phyloP scores from a whole-genome alignment of 805 yeast species.

The Dipodascopsis tothii region DNA sequence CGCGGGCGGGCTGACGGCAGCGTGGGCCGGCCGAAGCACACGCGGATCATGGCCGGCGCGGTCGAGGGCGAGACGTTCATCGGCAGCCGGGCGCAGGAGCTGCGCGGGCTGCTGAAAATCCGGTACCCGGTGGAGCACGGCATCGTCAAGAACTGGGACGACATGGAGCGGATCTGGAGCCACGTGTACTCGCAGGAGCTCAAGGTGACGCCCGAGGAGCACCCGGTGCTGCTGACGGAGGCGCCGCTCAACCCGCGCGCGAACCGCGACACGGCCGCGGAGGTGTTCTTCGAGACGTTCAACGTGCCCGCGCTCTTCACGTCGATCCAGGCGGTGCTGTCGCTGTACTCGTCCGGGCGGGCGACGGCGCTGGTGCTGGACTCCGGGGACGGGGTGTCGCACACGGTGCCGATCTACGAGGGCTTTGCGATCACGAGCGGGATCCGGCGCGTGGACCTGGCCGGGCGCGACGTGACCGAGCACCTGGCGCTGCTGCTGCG shows the following conservation, averaged over 20 bases:
- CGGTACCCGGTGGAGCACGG: slow-evolving; percentile 76
- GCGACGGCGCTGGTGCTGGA: slow-evolving; percentile 88
- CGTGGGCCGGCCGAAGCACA: slow-evolving; percentile 78
- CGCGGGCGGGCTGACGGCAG: slow-evolving; percentile 6
- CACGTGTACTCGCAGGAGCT: slow-evolving; percentile 54
- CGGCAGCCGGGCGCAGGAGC: slow-evolving; percentile 61
- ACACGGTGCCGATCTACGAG: slow-evolving; percentile 80
- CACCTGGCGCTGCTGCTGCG: slow-evolving; percentile 63
- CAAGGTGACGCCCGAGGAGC: slow-evolving; percentile 51
- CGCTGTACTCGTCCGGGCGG: slow-evolving; percentile 80
- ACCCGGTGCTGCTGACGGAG: slow-evolving; percentile 81
- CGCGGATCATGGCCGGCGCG: slow-evolving; percentile 71
- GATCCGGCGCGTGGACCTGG: slow-evolving; percentile 66
- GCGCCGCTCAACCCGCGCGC: slow-evolving; percentile 71
- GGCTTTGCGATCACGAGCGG: slow-evolving; percentile 76
- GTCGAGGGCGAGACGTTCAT: slow-evolving; percentile 60
- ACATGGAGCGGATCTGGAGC: slow-evolving; percentile 77
- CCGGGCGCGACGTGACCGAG: slow-evolving; percentile 80
- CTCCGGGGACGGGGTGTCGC: slow-evolving; percentile 89
- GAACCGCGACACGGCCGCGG: slow-evolving; percentile 56
- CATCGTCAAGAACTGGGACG: slow-evolving; percentile 70
- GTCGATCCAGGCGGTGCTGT: slow-evolving; percentile 67
- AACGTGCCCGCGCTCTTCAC: slow-evolving; percentile 70
- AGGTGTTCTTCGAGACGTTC: slow-evolving; percentile 63
- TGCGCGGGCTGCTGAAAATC: slow-evolving; percentile 68